Base-by-base conservation (phyloP, 1,139 yeast species). In the Arxiozyma heterogenica region DNA sequence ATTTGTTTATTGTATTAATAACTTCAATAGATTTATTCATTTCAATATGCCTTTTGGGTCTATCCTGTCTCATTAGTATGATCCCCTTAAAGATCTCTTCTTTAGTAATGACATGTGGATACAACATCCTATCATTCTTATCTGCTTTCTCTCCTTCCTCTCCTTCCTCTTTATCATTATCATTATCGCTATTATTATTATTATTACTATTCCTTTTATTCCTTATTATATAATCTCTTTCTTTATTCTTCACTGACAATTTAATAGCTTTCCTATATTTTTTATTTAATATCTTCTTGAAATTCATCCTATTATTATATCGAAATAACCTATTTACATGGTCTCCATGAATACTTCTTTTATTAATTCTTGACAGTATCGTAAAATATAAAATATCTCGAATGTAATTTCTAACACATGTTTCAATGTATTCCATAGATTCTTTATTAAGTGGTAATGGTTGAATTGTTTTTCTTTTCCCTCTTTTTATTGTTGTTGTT, bases 1-100 rank as follows among this genome's bases (percentile, higher is more conserved):
- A 67, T 54, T 67, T 67, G 22, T 55, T 49, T 23, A 65, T 27
- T 11, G 66, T 61, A 20, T 55, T 54, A 7, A 62, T 54, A 15
- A 66, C 58, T 17, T 56, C 56, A 41, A 63, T 68, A 17, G 63
- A 49, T 30, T 42, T 34, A 21, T 38, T 60, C 41, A 41, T 42
- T 5, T 25, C 51, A 22, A 20, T 12, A 22, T 20, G 27, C 2
- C 25, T 18, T 56, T 34, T 27, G 5, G 30, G 30, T 27, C 8
- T 27, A 27, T 58, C 59, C 41, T 54, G 55, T 39, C 62, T 58
- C 55, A 64, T 56, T 1, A 57, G 46, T 15, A 56, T 49, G 12
- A 65, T 42, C 2, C 64, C 64, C 12, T 52, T 58, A 18, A 55
- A 21, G n/a, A 67, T 59, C 41, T 60, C 61, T 9, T 58, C 56